Base-by-base conservation (phyloP, 495 filamentous ascomycete genomes). In the Thermothielavioides terrestris region DNA sequence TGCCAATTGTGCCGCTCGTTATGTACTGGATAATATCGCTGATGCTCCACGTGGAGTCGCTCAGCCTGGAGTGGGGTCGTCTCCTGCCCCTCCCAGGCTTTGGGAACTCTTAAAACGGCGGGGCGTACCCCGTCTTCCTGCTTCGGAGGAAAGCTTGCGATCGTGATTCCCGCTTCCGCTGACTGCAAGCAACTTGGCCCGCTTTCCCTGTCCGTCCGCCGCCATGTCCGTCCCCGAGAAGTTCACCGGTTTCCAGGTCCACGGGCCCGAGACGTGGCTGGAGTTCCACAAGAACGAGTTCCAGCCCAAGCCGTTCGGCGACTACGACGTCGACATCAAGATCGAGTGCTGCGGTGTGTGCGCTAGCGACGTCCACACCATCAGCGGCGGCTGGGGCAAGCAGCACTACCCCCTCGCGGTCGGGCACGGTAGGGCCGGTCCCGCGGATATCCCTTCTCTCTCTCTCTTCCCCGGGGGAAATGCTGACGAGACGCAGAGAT, bases 311-410 rank as follows among this genome's bases (percentile, higher is more conserved):
- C 77, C 77, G 6, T 79, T 80, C 42, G 75, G 74, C 38, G 73
- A 76, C 56, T 73, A 79, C 53, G 76, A 79, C 56, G 75, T 81
- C 38, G 75, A 79, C 57, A 64, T 80, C 63, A 73, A 76, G 66
- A 72, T 77, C 38, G 60, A 71, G 42, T 57, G 53, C 51, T 81
- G 78, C 55, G 79, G 79, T 36, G 71, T 81, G 37, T 83, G 79
- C 57, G 71, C 70, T 14, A 78, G 73, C 51, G 77, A 83, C 56
- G 53, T 78, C 21, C 77, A 79, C 60, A 80, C 77, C 48, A 64
- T 80, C 50, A 72, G 50, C 41, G 75, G 76, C 41, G 77, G 76
- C 15, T 80, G 77, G 77, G 76, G 77, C 38, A 63, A 64, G 38
- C 71, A 76, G 50, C 57, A 71, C 21, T 79, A 72, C 56, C 77